Base-by-base conservation (phyloP, 176 grass and related monocot species). In the Paspalum vaginatum region DNA sequence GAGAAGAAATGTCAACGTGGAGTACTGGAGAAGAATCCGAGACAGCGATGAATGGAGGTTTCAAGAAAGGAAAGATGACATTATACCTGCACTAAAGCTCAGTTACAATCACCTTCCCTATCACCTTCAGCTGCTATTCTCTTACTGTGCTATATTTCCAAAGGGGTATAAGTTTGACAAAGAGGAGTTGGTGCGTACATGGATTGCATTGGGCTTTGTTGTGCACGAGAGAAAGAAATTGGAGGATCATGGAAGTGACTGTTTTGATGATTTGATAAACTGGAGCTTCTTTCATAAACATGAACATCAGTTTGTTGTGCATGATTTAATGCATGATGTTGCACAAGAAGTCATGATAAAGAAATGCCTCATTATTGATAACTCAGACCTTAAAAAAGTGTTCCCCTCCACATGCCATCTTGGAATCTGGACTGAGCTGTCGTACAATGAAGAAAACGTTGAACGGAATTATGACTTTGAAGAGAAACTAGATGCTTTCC, bases 251-350 rank as follows among this genome's bases (percentile, higher is more conserved):
- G 86, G 74, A 68, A 22, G 70, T 56, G 52, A 64, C 25, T 65
- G 42, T 43, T 71, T 88, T 57, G 53, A 74, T 79, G 65, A 92
- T 2, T 24, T 89, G 15, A 51, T 86, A 58, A 13, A 82, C n/a
- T 4, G 83, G 58, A 86, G 72, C 8, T 89, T 88, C 6, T 88
- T 88, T n/a, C 58, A 86, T 24, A 75, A 77, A 58, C 8, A 61
- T 24, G 57, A 4, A 21, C 32, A 54, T 0, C 60, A 75, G n/a
- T 81, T 63, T 38, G 14, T 50, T 54, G 14, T 92, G 47, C 90
- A 92, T 89, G 90, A 92, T 57, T 22, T 92, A 27, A 83, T 88
- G 40, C 85, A 87, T 71, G 90, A 85, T 32, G 49, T 84, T 11
- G 90, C 86, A 24, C 55, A 71, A 68, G 41, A 32, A 42, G 75